Base-by-base conservation (phyloP, 1,284 basidiomycete species). In the Nidula niveotomentosa region DNA sequence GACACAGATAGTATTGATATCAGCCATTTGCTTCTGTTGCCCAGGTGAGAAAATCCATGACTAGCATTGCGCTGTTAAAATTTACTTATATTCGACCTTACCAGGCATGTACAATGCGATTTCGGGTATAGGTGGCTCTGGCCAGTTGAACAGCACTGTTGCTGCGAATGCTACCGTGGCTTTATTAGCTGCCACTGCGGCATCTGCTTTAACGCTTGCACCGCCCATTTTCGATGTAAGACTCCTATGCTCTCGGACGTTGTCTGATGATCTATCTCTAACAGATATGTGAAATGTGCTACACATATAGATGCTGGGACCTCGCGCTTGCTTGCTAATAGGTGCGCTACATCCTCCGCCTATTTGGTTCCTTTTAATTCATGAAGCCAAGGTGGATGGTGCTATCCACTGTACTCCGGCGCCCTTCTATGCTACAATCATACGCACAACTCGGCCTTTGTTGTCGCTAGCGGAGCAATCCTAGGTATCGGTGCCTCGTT, bases 31-130 rank as follows among this genome's bases (percentile, higher is more conserved):
- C 30, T 65, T 66, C 48, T 65, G 62, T 36, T 66, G 65, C 36
- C 65, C 65, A 47, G 63, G 65, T 64, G 53, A 17, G 15, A 49
- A 23, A 39, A 18, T n/a, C 10, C 18, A 23, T 23, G 45, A 47
- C 18, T 15, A 47, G 18, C 5, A 12, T 30, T 30, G 5, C 30
- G 30, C 30, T 30, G 30, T 30, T 30, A 30, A 6, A 30, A 30
- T 4, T 30, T 30, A 30, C 30, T 30, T 30, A 30, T 30, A 30
- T 30, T 5, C 5, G 30, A 30, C 30, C 5, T 30, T 30, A 30
- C 30, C 34, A 68, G 66, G 66, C 30, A 65, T 66, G 62, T 68
- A 68, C 41, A 68, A 68, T 30, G 66, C 66, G 13, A 65, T 68
- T 36, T 54, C 58, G n/a, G 66, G 66, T 34, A 53, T 68, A 15